Conservation (phyloP, 2,329 filamentous ascomycete species). For the Scytalidium sp. region DNA sequence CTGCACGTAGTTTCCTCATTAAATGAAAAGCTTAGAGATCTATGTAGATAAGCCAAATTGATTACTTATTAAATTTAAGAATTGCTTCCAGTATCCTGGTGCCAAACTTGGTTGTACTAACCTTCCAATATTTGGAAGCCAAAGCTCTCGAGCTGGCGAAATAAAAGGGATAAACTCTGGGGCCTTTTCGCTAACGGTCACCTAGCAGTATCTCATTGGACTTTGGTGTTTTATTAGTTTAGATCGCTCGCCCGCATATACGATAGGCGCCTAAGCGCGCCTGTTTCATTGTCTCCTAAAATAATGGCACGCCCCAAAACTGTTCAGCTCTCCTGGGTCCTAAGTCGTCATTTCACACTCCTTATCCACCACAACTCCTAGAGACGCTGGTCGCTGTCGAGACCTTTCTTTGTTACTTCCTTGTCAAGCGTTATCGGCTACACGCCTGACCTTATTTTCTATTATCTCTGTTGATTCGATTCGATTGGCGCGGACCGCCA, state of each 20-base stretch:
- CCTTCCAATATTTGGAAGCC: too few species aligned
- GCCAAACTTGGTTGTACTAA: too few species aligned
- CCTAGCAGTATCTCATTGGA: background rate
- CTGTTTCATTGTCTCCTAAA: constrained; percentile 12
- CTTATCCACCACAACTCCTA: background rate
- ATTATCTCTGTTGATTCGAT: background rate
- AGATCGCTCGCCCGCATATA: background rate
- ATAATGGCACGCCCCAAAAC: background rate
- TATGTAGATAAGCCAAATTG: too few species aligned
- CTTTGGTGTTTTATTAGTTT: background rate
- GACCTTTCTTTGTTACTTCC: background rate
- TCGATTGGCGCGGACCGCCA: background rate
- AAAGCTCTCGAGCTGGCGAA: too few species aligned
- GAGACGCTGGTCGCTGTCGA: constrained; percentile 1
- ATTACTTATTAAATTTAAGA: too few species aligned
- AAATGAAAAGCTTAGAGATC: too few species aligned
- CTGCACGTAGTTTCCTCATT: too few species aligned
- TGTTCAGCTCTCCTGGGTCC: background rate
- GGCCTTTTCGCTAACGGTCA: too few species aligned
- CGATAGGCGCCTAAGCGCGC: constrained; percentile 3
- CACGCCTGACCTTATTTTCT: background rate
- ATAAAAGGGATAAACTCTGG: too few species aligned
- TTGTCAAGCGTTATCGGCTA: background rate
- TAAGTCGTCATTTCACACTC: constrained; percentile 5
- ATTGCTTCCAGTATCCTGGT: too few species aligned